These are phyloP conservation scores for Graphilbum ipis-grandicollis DNA, from an alignment of 2,329 filamentous ascomycete species.

Conservation along the genomic window DNA sequence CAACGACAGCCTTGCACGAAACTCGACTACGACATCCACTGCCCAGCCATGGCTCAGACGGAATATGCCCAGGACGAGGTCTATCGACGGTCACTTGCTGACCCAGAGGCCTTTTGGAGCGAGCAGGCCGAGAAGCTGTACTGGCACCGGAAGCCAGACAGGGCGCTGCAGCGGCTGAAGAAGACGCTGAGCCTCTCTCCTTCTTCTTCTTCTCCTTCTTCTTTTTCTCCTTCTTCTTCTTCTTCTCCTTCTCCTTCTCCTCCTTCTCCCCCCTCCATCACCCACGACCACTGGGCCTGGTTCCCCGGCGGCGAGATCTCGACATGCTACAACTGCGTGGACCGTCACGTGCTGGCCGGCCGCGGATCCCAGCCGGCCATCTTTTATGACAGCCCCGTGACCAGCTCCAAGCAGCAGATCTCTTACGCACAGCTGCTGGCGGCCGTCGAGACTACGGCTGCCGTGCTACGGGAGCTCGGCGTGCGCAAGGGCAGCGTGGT, in stretches of 20 bases:
- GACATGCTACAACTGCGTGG: conserved; percentile 81
- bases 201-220: too few species aligned
- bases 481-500: conserved; percentile 74
- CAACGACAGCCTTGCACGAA: too few species aligned
- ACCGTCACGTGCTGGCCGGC: conserved; percentile 73
- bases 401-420: conserved; percentile 49
- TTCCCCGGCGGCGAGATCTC: conserved; percentile 79
- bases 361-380: conserved; percentile 59
- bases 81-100: conserved; percentile 39
- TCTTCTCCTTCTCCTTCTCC: too few species aligned
- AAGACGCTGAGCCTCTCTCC: too few species aligned
- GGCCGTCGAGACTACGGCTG: conserved; percentile 69
- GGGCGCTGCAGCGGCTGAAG: conserved; percentile 38
- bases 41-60: too few species aligned
- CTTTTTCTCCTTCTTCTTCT: too few species aligned
- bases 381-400: conserved; percentile 78
- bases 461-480: conserved; percentile 65
- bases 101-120: conserved; percentile 60
- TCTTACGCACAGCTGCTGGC: conserved; percentile 61
- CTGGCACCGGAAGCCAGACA: conserved; percentile 63
- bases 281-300: conserved; percentile 75
- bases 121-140: conserved; percentile 56
- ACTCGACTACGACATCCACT: too few species aligned
- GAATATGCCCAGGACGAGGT: conserved; percentile 31
- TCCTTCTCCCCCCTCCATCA: too few species aligned